These are phyloP conservation scores for Hericium erinaceus DNA, from an alignment of 768 basidiomycete genomes.

Conservation along the genomic window DNA sequence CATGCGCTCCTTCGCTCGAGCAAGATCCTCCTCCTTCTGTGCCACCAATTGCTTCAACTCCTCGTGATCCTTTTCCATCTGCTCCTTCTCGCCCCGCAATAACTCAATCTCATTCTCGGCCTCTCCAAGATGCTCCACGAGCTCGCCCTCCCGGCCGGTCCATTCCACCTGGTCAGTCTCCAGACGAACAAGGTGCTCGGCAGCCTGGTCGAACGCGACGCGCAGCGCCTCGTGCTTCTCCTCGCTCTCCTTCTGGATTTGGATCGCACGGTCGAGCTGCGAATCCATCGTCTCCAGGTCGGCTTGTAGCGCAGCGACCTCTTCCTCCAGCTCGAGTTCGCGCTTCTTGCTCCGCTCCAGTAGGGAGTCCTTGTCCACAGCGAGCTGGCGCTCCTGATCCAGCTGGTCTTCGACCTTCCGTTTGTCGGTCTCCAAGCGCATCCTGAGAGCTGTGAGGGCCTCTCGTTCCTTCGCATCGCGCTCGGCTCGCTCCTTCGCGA, in stretches of 20 bases:
- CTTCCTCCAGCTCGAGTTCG: constrained; percentile 82
- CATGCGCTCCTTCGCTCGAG: constrained; percentile 64
- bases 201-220: constrained; percentile 73
- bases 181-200: constrained; percentile 74
- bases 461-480: constrained; percentile 77
- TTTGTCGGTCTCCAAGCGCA: constrained; percentile 79
- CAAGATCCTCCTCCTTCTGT: constrained; percentile 75
- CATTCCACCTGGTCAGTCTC: constrained; percentile 71
- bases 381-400: constrained; percentile 70
- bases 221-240: constrained; percentile 67
- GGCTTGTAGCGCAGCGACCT: constrained; percentile 65
- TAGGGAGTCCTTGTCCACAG: constrained; percentile 73
- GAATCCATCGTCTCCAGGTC: constrained; percentile 82
- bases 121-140: constrained; percentile 45
- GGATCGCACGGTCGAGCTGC: constrained; percentile 74
- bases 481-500: constrained; percentile 79
- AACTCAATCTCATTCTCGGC: constrained; percentile 52
- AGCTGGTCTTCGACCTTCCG: constrained; percentile 72
- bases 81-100: constrained; percentile 49
- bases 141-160: constrained; percentile 52
- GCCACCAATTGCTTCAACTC: constrained; percentile 60
- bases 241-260: constrained; percentile 69
- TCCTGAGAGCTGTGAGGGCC: constrained; percentile 69
- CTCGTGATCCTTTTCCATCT: constrained; percentile 54
- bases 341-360: constrained; percentile 78